phyloP scores from a whole-genome alignment of 1,284 basidiomycete genomes.

The Ceratobasidium sp. region DNA sequence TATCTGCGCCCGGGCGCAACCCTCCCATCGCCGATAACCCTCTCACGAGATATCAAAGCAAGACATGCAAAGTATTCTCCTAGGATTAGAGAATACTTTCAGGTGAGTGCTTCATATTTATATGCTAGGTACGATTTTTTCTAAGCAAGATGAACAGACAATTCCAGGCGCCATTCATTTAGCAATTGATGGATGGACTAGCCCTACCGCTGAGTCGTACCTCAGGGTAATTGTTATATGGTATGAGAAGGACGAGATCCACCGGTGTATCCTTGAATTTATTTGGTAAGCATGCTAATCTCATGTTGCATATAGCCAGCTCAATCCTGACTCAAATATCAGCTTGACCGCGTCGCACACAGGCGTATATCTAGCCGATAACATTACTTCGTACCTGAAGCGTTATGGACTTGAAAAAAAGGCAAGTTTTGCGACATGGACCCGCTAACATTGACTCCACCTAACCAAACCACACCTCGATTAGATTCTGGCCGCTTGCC shows the following conservation, averaged over 20 bases:
- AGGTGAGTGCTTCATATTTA: conserved; percentile 41
- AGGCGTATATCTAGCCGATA: conserved; percentile 47
- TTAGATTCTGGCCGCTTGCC: conserved; percentile 38
- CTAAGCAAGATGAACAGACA: conserved; percentile 38
- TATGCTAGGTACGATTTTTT: background rate
- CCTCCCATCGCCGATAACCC: conserved; percentile 45
- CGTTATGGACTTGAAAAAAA: conserved; percentile 45
- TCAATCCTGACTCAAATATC: background rate
- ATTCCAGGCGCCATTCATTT: conserved; percentile 45
- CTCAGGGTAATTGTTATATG: conserved; percentile 49
- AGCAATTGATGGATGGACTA: conserved; percentile 49
- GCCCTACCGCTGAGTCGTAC: conserved; percentile 46
- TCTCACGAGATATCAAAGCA: conserved; percentile 45
- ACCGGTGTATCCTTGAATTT: conserved; percentile 48
- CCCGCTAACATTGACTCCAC: no score
- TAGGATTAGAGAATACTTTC: conserved; percentile 45
- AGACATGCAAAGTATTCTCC: conserved; percentile 44
- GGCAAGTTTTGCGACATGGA: conserved; percentile 41
- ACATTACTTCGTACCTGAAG: conserved; percentile 44
- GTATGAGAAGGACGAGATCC: conserved; percentile 45
- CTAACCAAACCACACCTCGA: background rate
- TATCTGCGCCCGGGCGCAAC: conserved; percentile 46
- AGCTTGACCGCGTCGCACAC: conserved; percentile 47
- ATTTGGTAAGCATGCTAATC: conserved; percentile 43
- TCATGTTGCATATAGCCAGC: background rate